Percentiles rank a stretch among this genome's conserved stretches.
These are phyloP conservation scores for Monosporascus sp. DNA, from an alignment of 2,329 filamentous ascomycete genomes.

Conservation along the genomic window DNA sequence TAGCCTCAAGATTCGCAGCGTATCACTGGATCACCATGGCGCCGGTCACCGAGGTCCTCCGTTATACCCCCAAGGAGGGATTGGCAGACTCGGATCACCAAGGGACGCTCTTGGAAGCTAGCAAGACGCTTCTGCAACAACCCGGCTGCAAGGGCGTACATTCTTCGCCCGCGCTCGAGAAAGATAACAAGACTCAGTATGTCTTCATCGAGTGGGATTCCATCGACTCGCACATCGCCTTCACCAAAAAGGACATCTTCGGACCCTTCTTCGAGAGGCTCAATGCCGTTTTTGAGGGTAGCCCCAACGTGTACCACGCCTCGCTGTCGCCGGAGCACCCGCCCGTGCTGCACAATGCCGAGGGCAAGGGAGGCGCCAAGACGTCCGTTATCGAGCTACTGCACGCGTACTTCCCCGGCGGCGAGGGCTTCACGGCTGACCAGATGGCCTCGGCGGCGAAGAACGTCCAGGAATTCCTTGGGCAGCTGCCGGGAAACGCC, in stretches of 20 bases:
- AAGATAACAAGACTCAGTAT: conserved; percentile 3
- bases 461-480: conserved; percentile 4
- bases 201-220: conserved; percentile 20
- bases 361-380: not conserved
- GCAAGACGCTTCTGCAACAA: conserved; percentile 7
- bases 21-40: conserved; percentile 11
- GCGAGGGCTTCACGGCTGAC: conserved; percentile 1
- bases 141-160: conserved; percentile 16
- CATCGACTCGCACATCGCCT: conserved; percentile 12
- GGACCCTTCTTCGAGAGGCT: conserved; percentile 9
- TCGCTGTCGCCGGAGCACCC: conserved; percentile 12
- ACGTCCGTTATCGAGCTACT: conserved; percentile 11
- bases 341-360: conserved; percentile 5
- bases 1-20: too few species aligned
- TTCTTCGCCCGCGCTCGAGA: conserved; percentile 9
- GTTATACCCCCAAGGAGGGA: conserved; percentile 10
- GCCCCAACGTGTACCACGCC: conserved; percentile 12
- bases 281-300: not conserved
- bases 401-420: conserved; percentile 12
- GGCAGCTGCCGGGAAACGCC: not conserved
- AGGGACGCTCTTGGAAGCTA: conserved; percentile 4
- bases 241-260: conserved; percentile 9
- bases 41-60: conserved; percentile 19
- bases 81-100: conserved; percentile 1
- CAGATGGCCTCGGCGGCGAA: not conserved